A percentile compares a stretch with the other conserved stretches of the same genome.
Conservation (phyloP, 2,329 filamentous ascomycete species). For the Trichoderma aggressivum region DNA sequence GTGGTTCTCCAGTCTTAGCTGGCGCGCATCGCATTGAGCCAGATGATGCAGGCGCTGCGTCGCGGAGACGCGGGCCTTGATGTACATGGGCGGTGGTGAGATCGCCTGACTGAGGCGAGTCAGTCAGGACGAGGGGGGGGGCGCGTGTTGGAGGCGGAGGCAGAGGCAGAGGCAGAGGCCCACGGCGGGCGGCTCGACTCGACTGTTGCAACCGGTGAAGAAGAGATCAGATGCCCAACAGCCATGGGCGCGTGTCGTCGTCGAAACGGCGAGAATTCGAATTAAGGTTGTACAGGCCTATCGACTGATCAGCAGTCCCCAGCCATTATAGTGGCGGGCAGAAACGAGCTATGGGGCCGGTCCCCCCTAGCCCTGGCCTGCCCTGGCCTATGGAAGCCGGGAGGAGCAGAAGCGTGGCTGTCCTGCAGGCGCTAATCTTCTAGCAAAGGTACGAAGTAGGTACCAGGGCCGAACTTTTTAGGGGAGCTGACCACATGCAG, state of each 20-base stretch:
- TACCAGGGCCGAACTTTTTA: neutral
- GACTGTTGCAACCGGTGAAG: neutral
- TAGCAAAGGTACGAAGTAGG: neutral
- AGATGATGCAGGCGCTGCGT: constrained; percentile 6
- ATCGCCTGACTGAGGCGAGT: neutral
- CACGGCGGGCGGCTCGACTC: neutral
- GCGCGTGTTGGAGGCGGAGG: no score
- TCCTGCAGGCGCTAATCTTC: constrained; percentile 16
- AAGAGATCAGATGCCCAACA: neutral
- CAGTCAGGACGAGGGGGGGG: neutral
- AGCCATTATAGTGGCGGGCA: neutral
- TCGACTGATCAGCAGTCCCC: constrained; percentile 6
- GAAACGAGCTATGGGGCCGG: neutral
- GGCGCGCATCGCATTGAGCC: constrained; percentile 1
- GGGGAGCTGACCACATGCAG: neutral
- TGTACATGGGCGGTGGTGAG: neutral
- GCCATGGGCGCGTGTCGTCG: neutral
- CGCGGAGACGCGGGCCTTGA: neutral
- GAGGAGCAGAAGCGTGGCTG: constrained; percentile 2
- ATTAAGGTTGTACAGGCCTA: constrained; percentile 13
- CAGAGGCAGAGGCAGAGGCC: no score
- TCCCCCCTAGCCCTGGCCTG: neutral
- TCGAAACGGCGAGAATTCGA: neutral
- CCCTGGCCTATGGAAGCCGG: constrained; percentile 9
- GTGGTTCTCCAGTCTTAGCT: constrained; percentile 16